Percentiles rank a stretch among this genome's conserved stretches.
Evolutionary conservation across 805 yeast genomes (phyloP).

Genomic region (Kodamaea kaohsiungensis): DNA sequence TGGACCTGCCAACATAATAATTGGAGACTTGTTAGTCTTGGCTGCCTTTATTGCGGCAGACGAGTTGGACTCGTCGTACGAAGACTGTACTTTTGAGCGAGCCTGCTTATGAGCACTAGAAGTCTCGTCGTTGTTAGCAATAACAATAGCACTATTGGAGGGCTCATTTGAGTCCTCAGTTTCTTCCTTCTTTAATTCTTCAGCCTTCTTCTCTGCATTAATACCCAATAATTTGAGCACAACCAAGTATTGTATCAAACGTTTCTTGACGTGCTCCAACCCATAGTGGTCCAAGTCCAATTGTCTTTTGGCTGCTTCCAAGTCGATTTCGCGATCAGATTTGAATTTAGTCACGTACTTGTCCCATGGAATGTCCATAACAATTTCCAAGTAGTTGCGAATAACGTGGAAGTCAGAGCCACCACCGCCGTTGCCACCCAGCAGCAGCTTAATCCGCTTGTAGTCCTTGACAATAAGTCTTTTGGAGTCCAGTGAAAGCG

Average conservation of each 20-base stretch:
- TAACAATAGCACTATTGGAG: conserved; percentile 21
- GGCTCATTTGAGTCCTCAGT: conserved; percentile 4
- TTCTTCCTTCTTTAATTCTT: conserved; percentile 5
- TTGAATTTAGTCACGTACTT: conserved; percentile 29
- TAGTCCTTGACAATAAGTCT: conserved; percentile 49
- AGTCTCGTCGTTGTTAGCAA: conserved; percentile 40
- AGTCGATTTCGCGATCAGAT: conserved; percentile 48
- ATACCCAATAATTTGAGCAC: conserved; percentile 61
- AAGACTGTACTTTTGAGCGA: conserved; percentile 16
- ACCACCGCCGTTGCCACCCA: conserved; percentile 31
- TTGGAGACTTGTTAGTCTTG: conserved; percentile 60
- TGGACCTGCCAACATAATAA: conserved; percentile 81
- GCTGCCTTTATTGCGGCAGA: conserved; percentile 22
- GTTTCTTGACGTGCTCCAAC: conserved; percentile 58
- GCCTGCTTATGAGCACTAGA: conserved; percentile 26
- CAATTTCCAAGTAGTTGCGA: conserved; percentile 62
- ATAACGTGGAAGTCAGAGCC: conserved; percentile 66
- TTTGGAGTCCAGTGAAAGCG: conserved; percentile 40
- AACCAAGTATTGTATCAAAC: conserved; percentile 78
- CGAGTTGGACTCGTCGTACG: conserved; percentile 16
- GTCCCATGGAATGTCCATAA: conserved; percentile 67
- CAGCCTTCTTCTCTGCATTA: conserved; percentile 29
- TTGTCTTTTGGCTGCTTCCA: conserved; percentile 41
- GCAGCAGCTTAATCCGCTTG: conserved; percentile 53
- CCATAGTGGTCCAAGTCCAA: conserved; percentile 46